These are phyloP conservation scores for Chlorella sp. DNA, from an alignment of 139 green algal genomes.

Conservation along the genomic window DNA sequence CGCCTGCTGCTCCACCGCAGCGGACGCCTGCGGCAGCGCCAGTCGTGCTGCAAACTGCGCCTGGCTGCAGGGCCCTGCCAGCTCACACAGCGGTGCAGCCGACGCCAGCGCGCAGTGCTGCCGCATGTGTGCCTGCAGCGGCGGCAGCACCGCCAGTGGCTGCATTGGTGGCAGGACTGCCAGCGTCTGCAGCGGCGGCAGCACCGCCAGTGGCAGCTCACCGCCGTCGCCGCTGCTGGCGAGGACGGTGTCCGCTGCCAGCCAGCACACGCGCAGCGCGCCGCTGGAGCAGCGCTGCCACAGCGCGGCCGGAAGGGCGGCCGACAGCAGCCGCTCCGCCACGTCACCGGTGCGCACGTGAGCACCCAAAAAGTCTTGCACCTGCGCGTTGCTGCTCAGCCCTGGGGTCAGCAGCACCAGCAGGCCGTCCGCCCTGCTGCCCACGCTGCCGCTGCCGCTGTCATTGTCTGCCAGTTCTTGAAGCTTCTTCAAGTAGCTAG, in stretches of 20 bases:
- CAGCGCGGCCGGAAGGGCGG: background rate
- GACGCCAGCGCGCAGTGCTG: background rate
- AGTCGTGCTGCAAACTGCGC: slow-evolving; percentile 8
- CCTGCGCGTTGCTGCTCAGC: background rate
- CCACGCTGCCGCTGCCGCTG: background rate
- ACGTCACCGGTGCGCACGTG: background rate
- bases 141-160: background rate
- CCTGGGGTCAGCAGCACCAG: background rate
- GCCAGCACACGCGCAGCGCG: slow-evolving; percentile 15
- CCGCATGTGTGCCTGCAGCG: slow-evolving; percentile 4
- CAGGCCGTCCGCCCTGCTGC: background rate
- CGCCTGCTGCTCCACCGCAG: background rate
- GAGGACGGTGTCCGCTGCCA: background rate
- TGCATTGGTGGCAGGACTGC: slow-evolving; percentile 13
- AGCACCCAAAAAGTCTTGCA: slow-evolving; percentile 3
- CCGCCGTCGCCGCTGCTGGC: background rate
- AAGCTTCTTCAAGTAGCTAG: slow-evolving; percentile 16
- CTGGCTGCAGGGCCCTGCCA: background rate
- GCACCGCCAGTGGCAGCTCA: background rate
- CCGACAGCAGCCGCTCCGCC: slow-evolving; percentile 4
- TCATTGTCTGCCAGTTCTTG: slow-evolving; percentile 20
- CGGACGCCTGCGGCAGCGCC: background rate
- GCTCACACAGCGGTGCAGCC: background rate
- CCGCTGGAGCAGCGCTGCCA: slow-evolving; percentile 16
- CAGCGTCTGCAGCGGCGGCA: slow-evolving; percentile 1